A percentile compares a stretch with the other conserved stretches of the same genome.
Conservation (phyloP, 1,284 basidiomycete genomes). For the Calocybe gambosa region DNA sequence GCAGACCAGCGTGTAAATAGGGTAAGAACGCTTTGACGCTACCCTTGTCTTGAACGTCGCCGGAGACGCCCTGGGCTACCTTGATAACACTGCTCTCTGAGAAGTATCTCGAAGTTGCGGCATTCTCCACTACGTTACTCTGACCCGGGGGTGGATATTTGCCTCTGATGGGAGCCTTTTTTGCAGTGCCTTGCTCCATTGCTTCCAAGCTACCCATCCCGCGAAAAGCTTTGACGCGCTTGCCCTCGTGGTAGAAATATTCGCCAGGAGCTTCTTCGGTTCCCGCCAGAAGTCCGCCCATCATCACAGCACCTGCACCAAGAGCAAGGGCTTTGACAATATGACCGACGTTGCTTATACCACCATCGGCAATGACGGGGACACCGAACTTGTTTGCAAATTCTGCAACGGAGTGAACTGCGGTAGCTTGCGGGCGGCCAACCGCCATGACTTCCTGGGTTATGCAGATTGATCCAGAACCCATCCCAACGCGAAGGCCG, state of each 20-base stretch:
- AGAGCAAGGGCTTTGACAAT: constrained; percentile 95
- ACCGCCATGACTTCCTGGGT: constrained; percentile 99
- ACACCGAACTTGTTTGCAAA: constrained; percentile 93
- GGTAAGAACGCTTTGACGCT: constrained; percentile 88
- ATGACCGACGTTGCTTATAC: constrained; percentile 94
- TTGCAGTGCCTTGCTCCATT: constrained; percentile 81
- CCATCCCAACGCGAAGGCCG: constrained; percentile 94
- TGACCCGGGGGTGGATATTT: constrained; percentile 46
- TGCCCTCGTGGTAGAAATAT: constrained; percentile 98
- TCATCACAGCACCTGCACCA: constrained; percentile 96
- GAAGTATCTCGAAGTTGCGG: constrained; percentile 96
- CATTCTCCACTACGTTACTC: constrained; percentile 73
- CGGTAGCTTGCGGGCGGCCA: constrained; percentile 95
- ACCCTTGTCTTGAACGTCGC: constrained; percentile 97
- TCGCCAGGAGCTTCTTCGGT: constrained; percentile 97
- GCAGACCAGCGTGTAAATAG: constrained; percentile 88
- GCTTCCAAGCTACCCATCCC: constrained; percentile 98
- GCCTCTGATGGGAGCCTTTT: constrained; percentile 30
- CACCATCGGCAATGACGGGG: constrained; percentile 97
- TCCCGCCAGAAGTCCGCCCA: constrained; percentile 95
- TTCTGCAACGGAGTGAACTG: constrained; percentile 92
- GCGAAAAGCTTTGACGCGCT: constrained; percentile 97
- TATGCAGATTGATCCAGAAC: constrained; percentile 97
- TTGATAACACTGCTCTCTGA: constrained; percentile 93
- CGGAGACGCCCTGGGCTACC: constrained; percentile 96